Evolutionary conservation across 495 filamentous ascomycete species (phyloP).

Genomic region (Neurospora pannonica): DNA sequence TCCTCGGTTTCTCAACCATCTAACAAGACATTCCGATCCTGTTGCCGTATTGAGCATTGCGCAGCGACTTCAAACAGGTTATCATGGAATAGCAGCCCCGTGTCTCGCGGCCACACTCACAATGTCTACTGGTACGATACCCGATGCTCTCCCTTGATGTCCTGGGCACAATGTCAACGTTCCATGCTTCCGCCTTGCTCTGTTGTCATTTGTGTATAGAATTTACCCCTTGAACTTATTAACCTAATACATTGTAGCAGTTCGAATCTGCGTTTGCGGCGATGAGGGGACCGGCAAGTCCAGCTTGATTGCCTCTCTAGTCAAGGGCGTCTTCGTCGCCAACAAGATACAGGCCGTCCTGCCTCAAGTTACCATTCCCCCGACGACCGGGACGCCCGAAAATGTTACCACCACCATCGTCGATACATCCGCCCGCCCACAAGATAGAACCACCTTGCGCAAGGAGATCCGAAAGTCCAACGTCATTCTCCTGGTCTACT

Average conservation of each 20-base stretch:
- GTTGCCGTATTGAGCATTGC: background rate
- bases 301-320: constrained; percentile 66
- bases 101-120: background rate
- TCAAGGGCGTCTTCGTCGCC: constrained; percentile 90
- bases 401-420: constrained; percentile 95
- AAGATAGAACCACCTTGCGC: constrained; percentile 77
- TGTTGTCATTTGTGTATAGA: background rate
- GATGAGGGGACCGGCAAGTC: constrained; percentile 74
- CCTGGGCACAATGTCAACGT: background rate
- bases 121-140: background rate
- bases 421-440: constrained; percentile 90
- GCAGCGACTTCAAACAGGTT: background rate
- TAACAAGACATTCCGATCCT: background rate
- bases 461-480: constrained; percentile 95
- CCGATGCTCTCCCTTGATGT: background rate
- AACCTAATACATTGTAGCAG: constrained; percentile 32
- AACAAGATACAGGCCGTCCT: constrained; percentile 91
- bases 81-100: background rate
- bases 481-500: constrained; percentile 94
- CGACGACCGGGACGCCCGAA: constrained; percentile 77
- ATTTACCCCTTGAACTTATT: background rate
- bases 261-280: constrained; percentile 92
- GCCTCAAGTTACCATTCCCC: constrained; percentile 87
- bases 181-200: too few species aligned
- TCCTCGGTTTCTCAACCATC: background rate